Evolutionary conservation across 2,329 filamentous ascomycete species (phyloP), one percentile per base, ranked within the genome.

Genomic region (Colletotrichum sp.): DNA sequence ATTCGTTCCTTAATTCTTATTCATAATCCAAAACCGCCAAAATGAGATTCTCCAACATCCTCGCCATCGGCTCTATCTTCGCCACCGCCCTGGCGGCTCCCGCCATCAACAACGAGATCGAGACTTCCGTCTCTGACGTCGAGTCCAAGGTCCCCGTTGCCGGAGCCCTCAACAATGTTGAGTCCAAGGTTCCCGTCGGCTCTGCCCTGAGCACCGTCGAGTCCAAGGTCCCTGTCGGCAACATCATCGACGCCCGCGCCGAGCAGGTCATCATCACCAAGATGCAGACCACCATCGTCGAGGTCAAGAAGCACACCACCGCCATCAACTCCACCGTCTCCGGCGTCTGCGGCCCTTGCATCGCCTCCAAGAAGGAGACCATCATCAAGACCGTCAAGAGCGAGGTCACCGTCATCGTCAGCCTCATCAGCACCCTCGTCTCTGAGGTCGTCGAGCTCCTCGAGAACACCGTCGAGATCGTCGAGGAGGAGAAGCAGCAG

Each of bases 401-500:
- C 25, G 74, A 76, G 74, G 44, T 76, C 70, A 65, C 74, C 64
- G 16, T 69, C 64, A 73, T 76, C 59, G 11, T 74, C 55, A 22
- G 59, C 57, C 70, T 76, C 44, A 39, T 76, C 44, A 36, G 66
- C 64, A 15, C 59, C 27, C 70, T 74, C 16, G 22, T 65, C 34
- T 25, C 57, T 36, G 64, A 76, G 11, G 64, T 76, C 9, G 44
- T 29, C 32, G 74, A 65, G 29, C 32, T 69, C 25, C 74, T 76
- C 6, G 36, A 39, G 32, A 65, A 65, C 32, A 36, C 57, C 13
- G 65, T 49, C 16, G 64, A 76, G 70, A 74, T 76, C 13, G 70
- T 76, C 34, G 74, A 39, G 8, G 74, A 76, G 34, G 74, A 76
- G 39, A 76, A 76, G 70, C 32, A 76, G 34, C 19, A 76, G 70